phyloP scores from a whole-genome alignment of 768 basidiomycete species.

The Boletus insuetus region DNA sequence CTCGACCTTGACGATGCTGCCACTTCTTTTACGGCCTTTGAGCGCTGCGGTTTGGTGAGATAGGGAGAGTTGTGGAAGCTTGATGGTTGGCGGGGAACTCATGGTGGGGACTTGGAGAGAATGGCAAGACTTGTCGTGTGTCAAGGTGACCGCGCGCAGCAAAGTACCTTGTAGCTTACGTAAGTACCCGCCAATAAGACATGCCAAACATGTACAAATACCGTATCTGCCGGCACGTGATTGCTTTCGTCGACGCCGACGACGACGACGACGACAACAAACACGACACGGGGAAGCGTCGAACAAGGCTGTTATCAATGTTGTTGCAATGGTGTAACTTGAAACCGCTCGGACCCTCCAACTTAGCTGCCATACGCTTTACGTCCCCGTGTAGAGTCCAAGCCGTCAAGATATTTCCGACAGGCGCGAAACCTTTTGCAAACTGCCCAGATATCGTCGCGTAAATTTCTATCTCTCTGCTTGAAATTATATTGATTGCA shows the following conservation, averaged over 20 bases:
- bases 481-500: not conserved
- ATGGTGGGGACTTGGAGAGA: conserved; percentile 27
- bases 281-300: not conserved
- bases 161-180: not conserved
- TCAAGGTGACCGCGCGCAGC: not conserved
- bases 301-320: conserved; percentile 25
- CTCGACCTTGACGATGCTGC: conserved; percentile 83
- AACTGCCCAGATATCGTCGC: conserved; percentile 59
- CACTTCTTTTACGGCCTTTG: conserved; percentile 56
- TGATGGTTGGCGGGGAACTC: conserved; percentile 54
- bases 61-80: conserved; percentile 47
- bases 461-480: conserved; percentile 37
- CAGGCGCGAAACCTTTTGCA: conserved; percentile 57
- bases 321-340: conserved; percentile 71
- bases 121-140: not conserved
- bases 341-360: conserved; percentile 52
- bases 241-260: not conserved
- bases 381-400: conserved; percentile 63
- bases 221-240: conserved; percentile 13
- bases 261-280: not conserved
- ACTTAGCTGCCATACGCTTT: conserved; percentile 72
- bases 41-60: conserved; percentile 30
- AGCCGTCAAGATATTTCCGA: conserved; percentile 68
- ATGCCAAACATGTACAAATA: conserved; percentile 17
- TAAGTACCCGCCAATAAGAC: not conserved